Base-by-base conservation (phyloP, 345 rosid genomes). In the Bruguiera gymnorhiza region DNA sequence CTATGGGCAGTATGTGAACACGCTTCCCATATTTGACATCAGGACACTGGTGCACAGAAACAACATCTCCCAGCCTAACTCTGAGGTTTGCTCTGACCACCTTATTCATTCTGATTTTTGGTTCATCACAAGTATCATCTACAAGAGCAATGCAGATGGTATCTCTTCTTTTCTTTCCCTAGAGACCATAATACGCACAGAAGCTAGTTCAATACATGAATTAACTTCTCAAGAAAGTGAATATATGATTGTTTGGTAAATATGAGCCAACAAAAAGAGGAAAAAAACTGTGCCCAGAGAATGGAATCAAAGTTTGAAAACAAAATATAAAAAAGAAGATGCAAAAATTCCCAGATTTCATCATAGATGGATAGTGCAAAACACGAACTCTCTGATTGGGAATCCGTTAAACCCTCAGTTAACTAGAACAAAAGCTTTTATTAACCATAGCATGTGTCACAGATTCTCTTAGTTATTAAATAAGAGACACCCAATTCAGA, bases 21-120 rank as follows among this genome's bases (percentile, higher is more conserved):
- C 97, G 94, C 81, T 88, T 89, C 21, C 98, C 97, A 67, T 93
- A 90, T 68, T 93, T 93, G 43, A 93, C 97, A 84, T 89, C 98
- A 16, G 93, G 88, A 69, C 97, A 91, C 52, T 89, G 97, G 72
- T 91, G 97, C 58, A 91, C 89, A 36, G 97, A 91, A 32, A 91
- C 83, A 71, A 91, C 97, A 76, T 91, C 96, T 50, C 97, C 96
- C 13, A 92, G 86, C 73, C 97, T 85, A 72, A 92, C 96, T 85
- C 96, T 92, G 80, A 92, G 82, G 84, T 92, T 92, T 3, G 93
- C 83, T 75, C 97, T 83, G 26, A 89, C 93, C 51, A 89, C 96
- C 72, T 89, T 91, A 73, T 91, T 91, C 97, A 91, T 91, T 77
- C 96, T 85, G 53, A 91, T 89, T 78, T 82, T 92, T 9, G 92